Evolutionary conservation across 768 basidiomycete genomes (phyloP).

Genomic region (Mycena haematopus): DNA sequence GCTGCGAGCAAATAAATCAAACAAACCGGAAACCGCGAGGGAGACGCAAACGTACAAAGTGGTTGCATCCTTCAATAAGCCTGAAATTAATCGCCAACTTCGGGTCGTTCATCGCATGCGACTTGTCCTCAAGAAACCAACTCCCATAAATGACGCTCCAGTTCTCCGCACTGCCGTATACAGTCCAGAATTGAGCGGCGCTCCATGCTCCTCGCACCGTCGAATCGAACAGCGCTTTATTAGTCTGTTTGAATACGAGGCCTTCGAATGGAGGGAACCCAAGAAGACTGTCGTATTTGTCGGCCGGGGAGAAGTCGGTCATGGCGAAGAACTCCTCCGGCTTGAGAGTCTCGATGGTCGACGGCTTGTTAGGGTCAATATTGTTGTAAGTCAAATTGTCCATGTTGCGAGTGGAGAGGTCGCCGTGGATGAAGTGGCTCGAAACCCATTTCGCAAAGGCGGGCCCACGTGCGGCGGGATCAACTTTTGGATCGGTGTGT

Average conservation of each 20-base stretch:
- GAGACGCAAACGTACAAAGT: slow-evolving; percentile 32
- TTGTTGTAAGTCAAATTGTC: slow-evolving; percentile 18
- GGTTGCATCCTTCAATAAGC: slow-evolving; percentile 29
- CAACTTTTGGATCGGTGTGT: slow-evolving; percentile 33
- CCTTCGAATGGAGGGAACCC: slow-evolving; percentile 9
- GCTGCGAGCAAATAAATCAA: slow-evolving; percentile 11
- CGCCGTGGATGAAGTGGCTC: slow-evolving; percentile 27
- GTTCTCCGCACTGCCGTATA: slow-evolving; percentile 23
- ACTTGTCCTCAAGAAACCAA: slow-evolving; percentile 33
- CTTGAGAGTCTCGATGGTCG: slow-evolving; percentile 20
- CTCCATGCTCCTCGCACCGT: slow-evolving; percentile 24
- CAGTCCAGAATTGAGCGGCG: slow-evolving; percentile 20
- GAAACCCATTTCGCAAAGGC: slow-evolving; percentile 35
- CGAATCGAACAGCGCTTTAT: slow-evolving; percentile 26
- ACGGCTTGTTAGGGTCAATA: neutral
- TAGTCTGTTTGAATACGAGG: slow-evolving; percentile 2
- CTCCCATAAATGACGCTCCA: slow-evolving; percentile 23
- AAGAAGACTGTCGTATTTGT: slow-evolving; percentile 27
- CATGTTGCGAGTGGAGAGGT: slow-evolving; percentile 25
- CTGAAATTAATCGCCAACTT: slow-evolving; percentile 27
- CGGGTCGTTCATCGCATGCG: slow-evolving; percentile 4
- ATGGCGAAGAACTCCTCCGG: slow-evolving; percentile 21
- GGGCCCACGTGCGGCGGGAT: slow-evolving; percentile 26
- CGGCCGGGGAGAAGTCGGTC: slow-evolving; percentile 21
- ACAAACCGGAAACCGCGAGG: neutral